phyloP scores from a whole-genome alignment of 1,139 yeast species.

The Magnusiomyces starmeri region DNA sequence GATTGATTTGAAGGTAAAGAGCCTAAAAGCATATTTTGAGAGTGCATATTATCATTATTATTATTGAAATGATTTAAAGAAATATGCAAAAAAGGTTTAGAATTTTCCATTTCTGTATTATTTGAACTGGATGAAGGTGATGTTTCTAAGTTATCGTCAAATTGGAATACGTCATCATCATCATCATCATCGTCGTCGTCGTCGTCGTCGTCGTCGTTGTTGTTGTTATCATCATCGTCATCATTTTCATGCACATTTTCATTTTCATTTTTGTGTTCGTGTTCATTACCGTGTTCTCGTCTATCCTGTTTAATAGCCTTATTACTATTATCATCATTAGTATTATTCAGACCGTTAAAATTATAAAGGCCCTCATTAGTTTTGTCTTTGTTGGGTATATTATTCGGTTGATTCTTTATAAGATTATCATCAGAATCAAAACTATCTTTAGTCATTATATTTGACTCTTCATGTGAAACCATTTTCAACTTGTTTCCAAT shows the following conservation, averaged over 20 bases:
- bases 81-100: neutral
- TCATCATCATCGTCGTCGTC: constrained; percentile 9
- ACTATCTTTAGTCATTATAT: too few relatives aligned
- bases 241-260: constrained; percentile 10
- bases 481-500: too few relatives aligned
- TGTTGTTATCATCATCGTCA: neutral
- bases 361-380: too few relatives aligned
- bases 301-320: neutral
- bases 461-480: too few relatives aligned
- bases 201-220: neutral
- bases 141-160: constrained; percentile 14
- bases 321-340: neutral
- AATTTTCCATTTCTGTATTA: neutral
- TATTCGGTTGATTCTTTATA: too few relatives aligned
- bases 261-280: neutral
- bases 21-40: neutral
- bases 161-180: constrained; percentile 16
- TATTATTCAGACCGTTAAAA: too few relatives aligned
- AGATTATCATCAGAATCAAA: too few relatives aligned
- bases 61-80: too few relatives aligned
- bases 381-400: too few relatives aligned
- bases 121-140: too few relatives aligned
- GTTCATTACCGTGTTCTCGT: neutral
- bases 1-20: constrained; percentile 15
- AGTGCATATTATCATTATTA: too few relatives aligned